These are phyloP conservation scores for Rhodotorula diobovata DNA, from an alignment of 768 basidiomycete genomes.

Conservation along the genomic window DNA sequence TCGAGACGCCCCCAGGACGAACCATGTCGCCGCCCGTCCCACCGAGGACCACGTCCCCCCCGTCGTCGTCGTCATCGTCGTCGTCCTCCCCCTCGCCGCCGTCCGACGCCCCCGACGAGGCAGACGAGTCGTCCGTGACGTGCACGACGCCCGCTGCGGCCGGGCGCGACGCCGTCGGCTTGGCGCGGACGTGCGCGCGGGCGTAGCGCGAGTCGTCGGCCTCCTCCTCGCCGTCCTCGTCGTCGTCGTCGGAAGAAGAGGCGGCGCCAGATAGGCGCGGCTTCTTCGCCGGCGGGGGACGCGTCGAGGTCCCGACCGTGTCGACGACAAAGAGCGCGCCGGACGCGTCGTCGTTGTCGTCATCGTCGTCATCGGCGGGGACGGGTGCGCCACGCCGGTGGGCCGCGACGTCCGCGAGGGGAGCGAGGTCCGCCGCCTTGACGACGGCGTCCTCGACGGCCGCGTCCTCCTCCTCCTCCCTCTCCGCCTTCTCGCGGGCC, in stretches of 20 bases:
- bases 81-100: neutral
- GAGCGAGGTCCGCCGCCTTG: slow-evolving; percentile 1
- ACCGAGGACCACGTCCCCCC: slow-evolving; percentile 27
- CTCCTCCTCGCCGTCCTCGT: slow-evolving; percentile 24
- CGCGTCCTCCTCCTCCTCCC: neutral
- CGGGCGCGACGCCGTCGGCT: neutral
- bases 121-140: slow-evolving; percentile 2
- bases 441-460: slow-evolving; percentile 16
- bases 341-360: neutral
- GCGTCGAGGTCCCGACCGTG: neutral
- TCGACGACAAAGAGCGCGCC: slow-evolving; percentile 14
- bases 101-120: neutral
- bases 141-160: neutral
- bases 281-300: neutral
- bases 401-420: neutral
- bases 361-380: neutral
- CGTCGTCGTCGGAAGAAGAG: neutral
- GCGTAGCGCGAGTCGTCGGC: slow-evolving; percentile 33
- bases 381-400: neutral
- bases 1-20: slow-evolving; percentile 2
- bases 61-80: neutral
- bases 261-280: no score
- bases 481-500: neutral
- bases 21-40: slow-evolving; percentile 31
- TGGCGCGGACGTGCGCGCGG: slow-evolving; percentile 5